phyloP scores from a whole-genome alignment of 2,329 filamentous ascomycete species.

The Bipolaris gigantea region DNA sequence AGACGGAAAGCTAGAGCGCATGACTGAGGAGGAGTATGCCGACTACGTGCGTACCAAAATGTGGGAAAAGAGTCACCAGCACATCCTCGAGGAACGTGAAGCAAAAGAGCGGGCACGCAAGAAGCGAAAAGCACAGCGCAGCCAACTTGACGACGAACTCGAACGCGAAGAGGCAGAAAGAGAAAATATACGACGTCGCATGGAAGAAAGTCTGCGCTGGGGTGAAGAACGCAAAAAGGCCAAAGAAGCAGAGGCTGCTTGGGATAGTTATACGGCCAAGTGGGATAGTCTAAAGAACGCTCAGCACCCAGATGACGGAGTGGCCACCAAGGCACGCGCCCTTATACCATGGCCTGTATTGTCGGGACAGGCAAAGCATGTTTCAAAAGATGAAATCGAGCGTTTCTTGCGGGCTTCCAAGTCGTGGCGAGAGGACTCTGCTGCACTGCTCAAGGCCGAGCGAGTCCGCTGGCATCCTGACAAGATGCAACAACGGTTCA shows the following conservation, averaged over 20 bases:
- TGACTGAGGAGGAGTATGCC: constrained; percentile 93
- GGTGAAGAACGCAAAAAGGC: constrained; percentile 65
- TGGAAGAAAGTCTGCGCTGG: constrained; percentile 69
- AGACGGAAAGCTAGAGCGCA: constrained; percentile 69
- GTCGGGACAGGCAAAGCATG: constrained; percentile 59
- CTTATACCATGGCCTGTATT: constrained; percentile 74
- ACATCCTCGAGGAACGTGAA: constrained; percentile 77
- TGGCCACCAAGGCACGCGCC: constrained; percentile 30
- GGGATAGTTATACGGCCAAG: constrained; percentile 64
- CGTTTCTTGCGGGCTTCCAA: constrained; percentile 68
- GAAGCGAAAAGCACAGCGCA: constrained; percentile 49
- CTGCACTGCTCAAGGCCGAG: constrained; percentile 72
- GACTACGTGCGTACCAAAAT: constrained; percentile 81
- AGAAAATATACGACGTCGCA: constrained; percentile 59
- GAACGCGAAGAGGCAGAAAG: constrained; percentile 48
- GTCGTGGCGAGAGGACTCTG: constrained; percentile 42
- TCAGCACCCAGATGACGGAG: constrained; percentile 14
- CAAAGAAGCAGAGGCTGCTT: constrained; percentile 61
- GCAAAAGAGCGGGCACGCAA: constrained; percentile 52
- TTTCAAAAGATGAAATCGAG: constrained; percentile 64
- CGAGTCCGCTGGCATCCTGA: constrained; percentile 96
- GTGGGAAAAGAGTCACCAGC: constrained; percentile 94
- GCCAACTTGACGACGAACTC: constrained; percentile 47
- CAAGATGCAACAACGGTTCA: constrained; percentile 90
- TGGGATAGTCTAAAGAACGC: constrained; percentile 61